Percentiles rank a stretch among this genome's conserved stretches.
These are phyloP conservation scores for Panaeolus papilionaceus DNA, from an alignment of 768 basidiomycete genomes.

Conservation along the genomic window DNA sequence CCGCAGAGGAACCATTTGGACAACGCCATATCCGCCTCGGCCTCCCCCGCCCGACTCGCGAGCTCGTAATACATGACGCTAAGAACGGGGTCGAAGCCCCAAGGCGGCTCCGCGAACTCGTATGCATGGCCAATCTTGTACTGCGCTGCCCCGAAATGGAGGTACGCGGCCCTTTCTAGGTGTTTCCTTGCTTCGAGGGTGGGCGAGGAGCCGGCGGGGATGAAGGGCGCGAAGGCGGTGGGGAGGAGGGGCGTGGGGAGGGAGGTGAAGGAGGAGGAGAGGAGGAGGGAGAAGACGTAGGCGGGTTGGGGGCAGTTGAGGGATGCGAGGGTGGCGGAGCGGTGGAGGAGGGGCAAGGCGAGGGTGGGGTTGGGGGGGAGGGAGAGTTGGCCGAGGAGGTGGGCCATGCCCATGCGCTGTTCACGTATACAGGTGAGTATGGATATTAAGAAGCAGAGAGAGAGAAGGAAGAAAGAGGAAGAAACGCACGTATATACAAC, in stretches of 20 bases:
- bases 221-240: slow-evolving; percentile 58
- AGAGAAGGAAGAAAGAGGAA: slow-evolving; percentile 16
- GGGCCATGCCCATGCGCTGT: slow-evolving; percentile 92
- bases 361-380: slow-evolving; percentile 55
- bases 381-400: slow-evolving; percentile 87
- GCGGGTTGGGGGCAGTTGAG: slow-evolving; percentile 86
- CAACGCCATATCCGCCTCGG: slow-evolving; percentile 96
- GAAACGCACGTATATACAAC: slow-evolving; percentile 77
- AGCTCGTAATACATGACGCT: slow-evolving; percentile 90
- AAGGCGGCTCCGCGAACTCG: slow-evolving; percentile 88
- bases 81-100: slow-evolving; percentile 86
- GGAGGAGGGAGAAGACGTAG: slow-evolving; percentile 87
- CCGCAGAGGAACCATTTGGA: slow-evolving; percentile 98
- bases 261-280: slow-evolving; percentile 85
- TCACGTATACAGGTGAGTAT: no score
- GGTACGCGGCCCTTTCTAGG: slow-evolving; percentile 81
- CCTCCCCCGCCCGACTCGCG: slow-evolving; percentile 85
- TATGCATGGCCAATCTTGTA: slow-evolving; percentile 94
- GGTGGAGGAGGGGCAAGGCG: slow-evolving; percentile 76
- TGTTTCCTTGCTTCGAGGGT: slow-evolving; percentile 72
- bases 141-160: slow-evolving; percentile 58
- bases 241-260: slow-evolving; percentile 49
- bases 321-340: slow-evolving; percentile 77
- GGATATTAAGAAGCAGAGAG: neutral
- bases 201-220: slow-evolving; percentile 56